These are phyloP conservation scores for Sphaerulina vaccinii DNA, from an alignment of 2,329 filamentous ascomycete species.

Conservation along the genomic window DNA sequence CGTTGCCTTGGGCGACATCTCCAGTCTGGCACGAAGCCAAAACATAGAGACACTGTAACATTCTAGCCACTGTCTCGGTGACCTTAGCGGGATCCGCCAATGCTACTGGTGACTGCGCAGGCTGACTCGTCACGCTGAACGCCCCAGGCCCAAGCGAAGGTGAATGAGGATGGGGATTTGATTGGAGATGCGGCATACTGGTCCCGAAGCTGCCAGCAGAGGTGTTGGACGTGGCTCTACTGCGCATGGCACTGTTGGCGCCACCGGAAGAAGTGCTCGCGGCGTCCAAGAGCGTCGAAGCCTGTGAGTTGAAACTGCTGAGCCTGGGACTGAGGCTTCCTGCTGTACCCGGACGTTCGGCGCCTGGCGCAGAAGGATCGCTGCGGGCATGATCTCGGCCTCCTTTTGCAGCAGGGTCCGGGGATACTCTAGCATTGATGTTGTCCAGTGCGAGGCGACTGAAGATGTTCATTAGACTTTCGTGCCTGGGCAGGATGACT, in stretches of 20 bases:
- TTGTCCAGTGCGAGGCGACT: slow-evolving; percentile 85
- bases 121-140: slow-evolving; percentile 26
- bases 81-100: slow-evolving; percentile 61
- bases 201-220: slow-evolving; percentile 50
- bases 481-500: slow-evolving; percentile 84
- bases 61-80: slow-evolving; percentile 89
- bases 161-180: slow-evolving; percentile 6
- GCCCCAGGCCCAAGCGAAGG: slow-evolving; percentile 24
- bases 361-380: slow-evolving; percentile 35
- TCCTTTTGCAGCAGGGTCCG: slow-evolving; percentile 27
- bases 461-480: slow-evolving; percentile 84
- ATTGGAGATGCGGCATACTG: slow-evolving; percentile 38
- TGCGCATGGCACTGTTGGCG: slow-evolving; percentile 56
- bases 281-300: slow-evolving; percentile 73
- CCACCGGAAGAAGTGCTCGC: slow-evolving; percentile 50
- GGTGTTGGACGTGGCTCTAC: slow-evolving; percentile 83
- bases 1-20: slow-evolving; percentile 72
- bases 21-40: slow-evolving; percentile 72
- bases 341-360: slow-evolving; percentile 59
- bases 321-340: slow-evolving; percentile 71
- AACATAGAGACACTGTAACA: slow-evolving; percentile 95
- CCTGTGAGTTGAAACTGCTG: slow-evolving; percentile 77
- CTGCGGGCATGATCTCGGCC: slow-evolving; percentile 32
- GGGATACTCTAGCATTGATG: slow-evolving; percentile 47
- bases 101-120: slow-evolving; percentile 21